Base-by-base conservation (phyloP, 192 early-diverging fungal genomes). In the Podila minutissima region DNA sequence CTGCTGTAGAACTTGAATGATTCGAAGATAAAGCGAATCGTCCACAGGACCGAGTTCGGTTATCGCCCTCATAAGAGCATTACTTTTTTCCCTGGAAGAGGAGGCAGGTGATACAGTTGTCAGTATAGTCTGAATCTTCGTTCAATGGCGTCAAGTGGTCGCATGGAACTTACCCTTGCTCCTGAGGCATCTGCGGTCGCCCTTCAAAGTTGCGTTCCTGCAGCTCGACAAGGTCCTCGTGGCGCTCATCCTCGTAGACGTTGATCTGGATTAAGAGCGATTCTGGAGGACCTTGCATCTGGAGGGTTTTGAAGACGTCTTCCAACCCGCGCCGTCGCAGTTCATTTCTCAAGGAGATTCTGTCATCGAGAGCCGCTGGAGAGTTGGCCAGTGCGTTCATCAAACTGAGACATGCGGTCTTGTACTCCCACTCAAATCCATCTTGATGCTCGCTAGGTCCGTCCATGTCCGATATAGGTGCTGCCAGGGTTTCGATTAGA, bases 321-420 rank as follows among this genome's bases (percentile, higher is more conserved):
- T 83, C 83, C 15, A 89, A 60, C 13, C 88, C 88, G 41, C 88
- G 83, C 51, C 87, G 67, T 41, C 84, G 63, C 32, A 89, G 67
- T 58, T 89, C 88, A 28, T 82, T 78, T 49, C 86, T 63, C 10
- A 89, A 38, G 22, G 74, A 71, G 20, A 82, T 75, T 32, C 88
- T 67, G 15, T 81, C 82, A 28, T 85, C 83, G 63, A 88, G 63
- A 7, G 66, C 28, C 8, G 84, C 69, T 5, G 87, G 84, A 11
- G 82, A 82, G 26, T 86, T 84, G 24, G 85, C 85, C 9, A 89
- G 71, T 10, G 84, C 83, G 62, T 84, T 83, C 49, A 89, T 82
- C 1, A 89, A 69, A 58, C 75, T 74, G 13, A 89, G 60, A 32
- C 74, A 69, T 7, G 84, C 76, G 2, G 79, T 72, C 38, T 73